Conservation (phyloP, 2,329 filamentous ascomycete species). For the Pseudopithomyces chartarum region DNA sequence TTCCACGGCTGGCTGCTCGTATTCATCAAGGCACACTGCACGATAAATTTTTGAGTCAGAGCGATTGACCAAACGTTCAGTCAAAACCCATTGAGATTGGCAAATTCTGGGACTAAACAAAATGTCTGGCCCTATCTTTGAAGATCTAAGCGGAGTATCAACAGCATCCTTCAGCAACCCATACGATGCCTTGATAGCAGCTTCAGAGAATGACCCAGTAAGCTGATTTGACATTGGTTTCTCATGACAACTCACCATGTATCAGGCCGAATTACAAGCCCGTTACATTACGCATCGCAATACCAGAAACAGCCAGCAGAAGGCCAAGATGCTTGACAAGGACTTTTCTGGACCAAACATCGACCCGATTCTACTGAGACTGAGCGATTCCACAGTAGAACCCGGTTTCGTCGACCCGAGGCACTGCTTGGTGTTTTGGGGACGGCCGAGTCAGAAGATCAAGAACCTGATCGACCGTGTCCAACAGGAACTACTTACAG, state of each 20-base stretch:
- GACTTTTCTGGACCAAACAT: conserved; percentile 73
- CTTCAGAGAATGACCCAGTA: conserved; percentile 70
- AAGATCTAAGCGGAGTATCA: conserved; percentile 48
- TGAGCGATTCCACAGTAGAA: conserved; percentile 67
- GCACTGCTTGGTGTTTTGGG: conserved; percentile 88
- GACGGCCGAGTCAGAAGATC: conserved; percentile 75
- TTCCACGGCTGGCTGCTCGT: not conserved
- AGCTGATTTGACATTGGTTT: conserved; percentile 36
- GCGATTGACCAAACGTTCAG: not conserved
- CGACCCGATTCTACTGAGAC: conserved; percentile 74
- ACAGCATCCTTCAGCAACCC: conserved; percentile 65
- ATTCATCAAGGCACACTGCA: not conserved
- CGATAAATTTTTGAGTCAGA: not conserved
- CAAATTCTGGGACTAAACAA: not conserved
- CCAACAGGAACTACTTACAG: conserved; percentile 67
- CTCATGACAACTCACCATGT: not conserved
- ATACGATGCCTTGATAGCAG: conserved; percentile 73
- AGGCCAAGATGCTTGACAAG: conserved; percentile 69
- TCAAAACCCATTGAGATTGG: too few species aligned
- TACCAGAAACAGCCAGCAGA: conserved; percentile 77
- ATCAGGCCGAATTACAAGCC: conserved; percentile 68
- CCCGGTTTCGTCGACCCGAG: conserved; percentile 75
- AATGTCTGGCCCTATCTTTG: conserved; percentile 35
- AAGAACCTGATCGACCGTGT: conserved; percentile 69
- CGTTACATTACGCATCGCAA: conserved; percentile 76